phyloP scores from a whole-genome alignment of 805 yeast species.

The Lipomyces starkeyi region DNA sequence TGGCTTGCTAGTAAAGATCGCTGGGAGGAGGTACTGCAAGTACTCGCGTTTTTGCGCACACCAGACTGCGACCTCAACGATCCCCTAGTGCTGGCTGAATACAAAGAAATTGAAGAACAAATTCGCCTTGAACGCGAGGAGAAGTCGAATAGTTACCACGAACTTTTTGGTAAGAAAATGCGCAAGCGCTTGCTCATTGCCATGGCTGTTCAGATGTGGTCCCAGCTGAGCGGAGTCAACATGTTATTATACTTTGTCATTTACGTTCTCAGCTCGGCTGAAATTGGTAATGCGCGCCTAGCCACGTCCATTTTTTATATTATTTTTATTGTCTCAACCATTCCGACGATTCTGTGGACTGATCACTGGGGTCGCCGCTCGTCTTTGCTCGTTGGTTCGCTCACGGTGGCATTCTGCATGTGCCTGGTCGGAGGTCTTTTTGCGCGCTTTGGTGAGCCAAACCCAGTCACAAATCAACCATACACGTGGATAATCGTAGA shows the following conservation, averaged over 20 bases:
- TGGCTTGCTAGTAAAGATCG: conserved; percentile 82
- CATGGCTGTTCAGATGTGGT: conserved; percentile 93
- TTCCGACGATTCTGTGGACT: no score
- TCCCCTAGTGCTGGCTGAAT: conserved; percentile 71
- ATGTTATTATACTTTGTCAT: conserved; percentile 64
- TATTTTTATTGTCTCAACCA: no score
- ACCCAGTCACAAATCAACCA: no score
- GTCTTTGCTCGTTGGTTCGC: no score
- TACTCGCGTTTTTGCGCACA: conserved; percentile 77
- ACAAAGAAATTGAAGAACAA: conserved; percentile 77
- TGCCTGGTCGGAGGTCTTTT: no score
- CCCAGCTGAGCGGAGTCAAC: conserved; percentile 91
- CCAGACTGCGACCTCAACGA: conserved; percentile 78
- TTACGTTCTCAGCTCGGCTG: no score
- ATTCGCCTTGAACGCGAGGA: conserved; percentile 74
- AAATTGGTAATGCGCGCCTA: no score
- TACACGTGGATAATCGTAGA: no score
- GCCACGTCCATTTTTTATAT: no score
- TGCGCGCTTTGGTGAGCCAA: no score
- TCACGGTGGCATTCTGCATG: no score
- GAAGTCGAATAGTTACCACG: background rate
- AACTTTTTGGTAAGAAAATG: conserved; percentile 46
- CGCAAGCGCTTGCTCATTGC: conserved; percentile 88
- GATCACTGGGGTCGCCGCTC: no score
- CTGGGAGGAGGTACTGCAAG: conserved; percentile 67